Conservation (phyloP, 768 basidiomycete genomes). For the Dioszegia hungarica region DNA sequence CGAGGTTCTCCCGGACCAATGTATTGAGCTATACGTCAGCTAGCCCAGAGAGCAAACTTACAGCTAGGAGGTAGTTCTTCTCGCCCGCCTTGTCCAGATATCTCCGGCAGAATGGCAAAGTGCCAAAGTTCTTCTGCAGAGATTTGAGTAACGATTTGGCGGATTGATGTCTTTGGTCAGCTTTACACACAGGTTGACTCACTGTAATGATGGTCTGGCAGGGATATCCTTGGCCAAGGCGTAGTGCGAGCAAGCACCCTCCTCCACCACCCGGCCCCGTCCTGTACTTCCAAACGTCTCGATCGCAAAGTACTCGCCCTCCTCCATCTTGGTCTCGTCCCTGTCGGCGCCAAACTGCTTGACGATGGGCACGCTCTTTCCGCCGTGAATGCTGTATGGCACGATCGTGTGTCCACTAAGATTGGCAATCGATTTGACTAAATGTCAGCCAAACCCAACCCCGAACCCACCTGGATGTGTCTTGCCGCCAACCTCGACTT, state of each 20-base stretch:
- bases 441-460: background rate
- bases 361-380: slow-evolving; percentile 84
- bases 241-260: slow-evolving; percentile 90
- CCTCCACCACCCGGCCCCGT: slow-evolving; percentile 77
- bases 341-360: slow-evolving; percentile 58
- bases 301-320: slow-evolving; percentile 97
- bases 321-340: slow-evolving; percentile 95
- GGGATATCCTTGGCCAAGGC: slow-evolving; percentile 52
- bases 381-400: slow-evolving; percentile 82
- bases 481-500: slow-evolving; percentile 86
- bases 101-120: slow-evolving; percentile 88
- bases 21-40: slow-evolving; percentile 67
- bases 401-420: slow-evolving; percentile 92
- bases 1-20: slow-evolving; percentile 79
- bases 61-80: slow-evolving; percentile 85
- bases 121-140: slow-evolving; percentile 90
- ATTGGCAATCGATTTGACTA: slow-evolving; percentile 90
- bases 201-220: slow-evolving; percentile 58
- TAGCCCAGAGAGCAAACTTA: slow-evolving; percentile 47
- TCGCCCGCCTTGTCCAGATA: slow-evolving; percentile 91
- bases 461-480: slow-evolving; percentile 62
- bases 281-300: slow-evolving; percentile 99
- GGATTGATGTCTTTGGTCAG: slow-evolving; percentile 60
- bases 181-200: slow-evolving; percentile 27
- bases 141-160: slow-evolving; percentile 79